Conservation (phyloP, 2,329 filamentous ascomycete species). For the Neonectria neomacrospora region DNA sequence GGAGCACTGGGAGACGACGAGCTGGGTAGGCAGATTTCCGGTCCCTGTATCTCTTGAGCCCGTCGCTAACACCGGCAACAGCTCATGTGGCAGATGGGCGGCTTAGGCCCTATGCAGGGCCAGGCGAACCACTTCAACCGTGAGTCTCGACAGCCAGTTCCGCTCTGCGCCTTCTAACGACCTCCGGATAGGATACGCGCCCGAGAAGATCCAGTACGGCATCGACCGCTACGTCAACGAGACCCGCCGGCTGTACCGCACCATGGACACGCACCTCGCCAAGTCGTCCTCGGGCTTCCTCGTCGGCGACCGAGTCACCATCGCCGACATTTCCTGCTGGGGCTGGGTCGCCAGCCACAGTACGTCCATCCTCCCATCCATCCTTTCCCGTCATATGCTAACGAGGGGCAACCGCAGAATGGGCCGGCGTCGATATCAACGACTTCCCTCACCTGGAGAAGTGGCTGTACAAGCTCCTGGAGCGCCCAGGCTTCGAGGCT, state of each 20-base stretch:
- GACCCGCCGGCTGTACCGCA: constrained; percentile 82
- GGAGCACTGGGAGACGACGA: constrained; percentile 83
- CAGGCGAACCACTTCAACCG: constrained; percentile 87
- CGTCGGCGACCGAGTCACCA: constrained; percentile 75
- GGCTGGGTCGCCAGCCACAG: constrained; percentile 75
- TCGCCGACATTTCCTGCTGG: constrained; percentile 84
- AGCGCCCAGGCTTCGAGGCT: constrained; percentile 78
- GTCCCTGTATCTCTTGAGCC: too few species aligned
- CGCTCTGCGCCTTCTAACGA: background rate
- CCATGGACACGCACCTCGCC: constrained; percentile 77
- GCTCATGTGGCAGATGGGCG: constrained; percentile 81
- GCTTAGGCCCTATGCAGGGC: constrained; percentile 82
- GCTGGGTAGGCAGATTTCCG: constrained; percentile 66
- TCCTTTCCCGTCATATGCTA: background rate
- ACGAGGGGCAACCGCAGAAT: constrained; percentile 44
- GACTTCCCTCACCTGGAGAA: constrained; percentile 81
- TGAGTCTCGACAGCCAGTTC: constrained; percentile 44
- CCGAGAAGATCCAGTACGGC: constrained; percentile 84
- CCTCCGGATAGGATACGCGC: constrained; percentile 70
- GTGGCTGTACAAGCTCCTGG: constrained; percentile 79
- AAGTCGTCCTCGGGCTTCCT: constrained; percentile 67
- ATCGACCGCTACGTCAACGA: constrained; percentile 86
- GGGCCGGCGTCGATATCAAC: constrained; percentile 67
- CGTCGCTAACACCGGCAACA: constrained; percentile 36
- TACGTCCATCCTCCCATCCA: constrained; percentile 42